phyloP scores from a whole-genome alignment of 805 yeast genomes.

The Starmerella kuoi region DNA sequence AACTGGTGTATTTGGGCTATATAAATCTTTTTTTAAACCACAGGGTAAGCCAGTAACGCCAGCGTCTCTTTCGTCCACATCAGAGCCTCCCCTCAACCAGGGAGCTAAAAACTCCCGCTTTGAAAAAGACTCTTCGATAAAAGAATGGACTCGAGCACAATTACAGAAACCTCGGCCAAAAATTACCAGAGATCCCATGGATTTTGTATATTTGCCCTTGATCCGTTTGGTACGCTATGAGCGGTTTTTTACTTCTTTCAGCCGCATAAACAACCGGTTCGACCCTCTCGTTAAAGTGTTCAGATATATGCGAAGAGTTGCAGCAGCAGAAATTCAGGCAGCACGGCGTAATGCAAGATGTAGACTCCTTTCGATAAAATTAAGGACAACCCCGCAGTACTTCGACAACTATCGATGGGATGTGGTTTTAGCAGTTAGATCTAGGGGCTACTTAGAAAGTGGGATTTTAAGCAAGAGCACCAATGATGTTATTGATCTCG shows the following conservation, averaged over 20 bases:
- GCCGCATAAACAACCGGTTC: conserved; percentile 1
- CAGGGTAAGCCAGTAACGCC: too few relatives aligned
- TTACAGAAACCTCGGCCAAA: not conserved
- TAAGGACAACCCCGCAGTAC: not conserved
- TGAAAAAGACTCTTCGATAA: not conserved
- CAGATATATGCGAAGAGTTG: not conserved
- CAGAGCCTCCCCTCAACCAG: not conserved
- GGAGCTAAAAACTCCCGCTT: not conserved
- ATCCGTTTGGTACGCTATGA: conserved; percentile 11
- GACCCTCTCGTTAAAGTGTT: not conserved
- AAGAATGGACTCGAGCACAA: conserved; percentile 6
- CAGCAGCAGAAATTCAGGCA: not conserved
- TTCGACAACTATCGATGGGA: conserved; percentile 19
- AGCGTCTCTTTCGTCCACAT: not conserved
- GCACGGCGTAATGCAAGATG: conserved; percentile 1
- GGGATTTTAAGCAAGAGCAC: conserved; percentile 13
- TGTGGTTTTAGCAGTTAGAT: conserved; percentile 9
- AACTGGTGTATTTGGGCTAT: not conserved
- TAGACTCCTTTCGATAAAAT: conserved; percentile 7
- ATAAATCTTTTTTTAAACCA: too few relatives aligned
- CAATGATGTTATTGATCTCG: conserved; percentile 15
- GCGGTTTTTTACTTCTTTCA: conserved; percentile 12
- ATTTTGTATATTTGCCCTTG: conserved; percentile 11
- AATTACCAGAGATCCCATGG: not conserved
- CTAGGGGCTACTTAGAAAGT: conserved; percentile 17